Evolutionary conservation across 1,284 basidiomycete species (phyloP), one percentile per base, ranked within the genome.

Genomic region (Rhodotorula sp.): DNA sequence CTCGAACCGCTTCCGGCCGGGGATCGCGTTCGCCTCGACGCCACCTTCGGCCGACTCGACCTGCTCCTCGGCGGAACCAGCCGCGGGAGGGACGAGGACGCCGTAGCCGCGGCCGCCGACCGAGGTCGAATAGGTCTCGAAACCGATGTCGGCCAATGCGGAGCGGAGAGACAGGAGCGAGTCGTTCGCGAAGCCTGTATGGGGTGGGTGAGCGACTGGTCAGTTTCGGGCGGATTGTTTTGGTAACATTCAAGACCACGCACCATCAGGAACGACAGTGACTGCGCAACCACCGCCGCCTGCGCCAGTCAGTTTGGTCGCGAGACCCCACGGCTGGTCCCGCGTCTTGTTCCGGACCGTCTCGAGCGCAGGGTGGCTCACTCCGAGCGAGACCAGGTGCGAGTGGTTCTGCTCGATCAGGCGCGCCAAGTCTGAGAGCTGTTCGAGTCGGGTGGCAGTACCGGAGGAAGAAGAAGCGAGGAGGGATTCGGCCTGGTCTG

Each of bases 221-320:
- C 56, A 57, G 14, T 16, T 15, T 21, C 34, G 34, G 34, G 34
- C 34, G 7, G 7, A 34, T 6, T 1, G 5, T 34, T 34, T 34
- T 5, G 3, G 29, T 29, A 29, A 29, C 29, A 29, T 29, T 29
- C 29, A 29, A n/a, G 58, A 29, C 34, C 26, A 76, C 82, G 78
- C 65, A 83, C 93, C 87, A 83, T 97, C 93, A 63, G 95, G 95
- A 64, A 99, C 86, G 48, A 99, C 87, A 8, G 95, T 98, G 43
- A 99, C 93, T 3, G 96, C 91, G 79, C 97, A 99, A 23, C 97
- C 97, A 23, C 97, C 97, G 43, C 97, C 97, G n/a, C 97, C 97
- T 4, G 97, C 96, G 56, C 97, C 97, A 3, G 97, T 99, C 66
- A 99, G 83, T 84, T 99, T 99, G n/a, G 96, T 97, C 76, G 89